Base-by-base conservation (phyloP, 768 basidiomycete genomes). In the Boletellus sp. region DNA sequence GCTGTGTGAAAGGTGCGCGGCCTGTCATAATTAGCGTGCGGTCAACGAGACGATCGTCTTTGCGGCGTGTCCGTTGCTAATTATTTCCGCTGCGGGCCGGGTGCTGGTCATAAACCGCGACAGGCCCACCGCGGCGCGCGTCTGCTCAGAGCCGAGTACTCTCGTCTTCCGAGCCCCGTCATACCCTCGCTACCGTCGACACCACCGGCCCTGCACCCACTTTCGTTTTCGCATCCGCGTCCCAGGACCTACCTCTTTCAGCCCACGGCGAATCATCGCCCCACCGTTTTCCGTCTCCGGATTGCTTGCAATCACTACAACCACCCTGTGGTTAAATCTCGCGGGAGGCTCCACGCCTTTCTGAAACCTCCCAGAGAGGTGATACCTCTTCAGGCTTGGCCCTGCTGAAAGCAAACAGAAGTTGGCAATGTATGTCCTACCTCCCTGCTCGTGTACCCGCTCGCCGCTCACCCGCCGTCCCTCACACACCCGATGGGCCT, bases 101-200 rank as follows among this genome's bases (percentile, higher is more conserved):
- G 40, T 48, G 39, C 47, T 38, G 49, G 49, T 26, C 45, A 57
- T 48, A 47, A 52, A 47, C 42, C 35, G 38, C 37, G 11, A 35
- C 33, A 6, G 16, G 6, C 13, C n/a, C n/a, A n/a, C n/a, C n/a
- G n/a, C n/a, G n/a, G n/a, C n/a, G n/a, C n/a, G n/a, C n/a, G n/a
- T n/a, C n/a, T n/a, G n/a, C n/a, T n/a, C n/a, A n/a, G n/a, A 12
- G 11, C 31, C 10, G 33, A 20, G 16, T 34, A 26, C 36, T 28
- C 20, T 38, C 33, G 22, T 42, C 17, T 22, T 19, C 35, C 9
- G 23, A 16, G 12, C n/a, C 28, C 36, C 39, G 33, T 17, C 17
- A 28, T 40, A 50, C 41, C 16, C 28, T 33, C 23, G 22, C 42
- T 22, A 6, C 15, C 13, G 17, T 7, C 12, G n/a, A 43, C 17